A percentile compares a stretch with the other conserved stretches of the same genome.
These are phyloP conservation scores for Dittrichia graveolens DNA, from an alignment of 129 eudicot species.

Conservation along the genomic window DNA sequence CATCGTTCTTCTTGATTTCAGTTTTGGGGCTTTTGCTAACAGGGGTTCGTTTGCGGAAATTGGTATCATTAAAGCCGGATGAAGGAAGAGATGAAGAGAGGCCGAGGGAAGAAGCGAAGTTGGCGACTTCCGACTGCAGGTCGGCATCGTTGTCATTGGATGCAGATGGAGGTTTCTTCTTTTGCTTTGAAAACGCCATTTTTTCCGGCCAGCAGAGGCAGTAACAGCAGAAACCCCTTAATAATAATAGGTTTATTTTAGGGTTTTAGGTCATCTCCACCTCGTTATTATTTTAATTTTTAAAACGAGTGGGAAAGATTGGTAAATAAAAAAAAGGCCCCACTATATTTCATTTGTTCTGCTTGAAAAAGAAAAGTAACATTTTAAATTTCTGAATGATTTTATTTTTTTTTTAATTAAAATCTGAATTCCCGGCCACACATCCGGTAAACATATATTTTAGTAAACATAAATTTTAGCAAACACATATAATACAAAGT, in stretches of 20 bases:
- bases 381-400: too few relatives aligned
- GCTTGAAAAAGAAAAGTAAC: too few relatives aligned
- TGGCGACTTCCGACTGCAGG: constrained; percentile 65
- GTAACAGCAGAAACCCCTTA: background rate
- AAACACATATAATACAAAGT: too few relatives aligned
- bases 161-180: constrained; percentile 31
- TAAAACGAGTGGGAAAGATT: too few relatives aligned
- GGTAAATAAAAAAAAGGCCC: too few relatives aligned
- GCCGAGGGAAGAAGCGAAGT: constrained; percentile 87
- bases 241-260: background rate
- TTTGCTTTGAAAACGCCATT: constrained; percentile 47
- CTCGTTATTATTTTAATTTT: too few relatives aligned
- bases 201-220: constrained; percentile 23
- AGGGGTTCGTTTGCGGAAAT: constrained; percentile 63
- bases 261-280: constrained; percentile 30
- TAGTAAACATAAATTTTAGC: too few relatives aligned
- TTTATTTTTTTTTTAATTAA: too few relatives aligned
- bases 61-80: constrained; percentile 74
- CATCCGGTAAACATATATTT: too few relatives aligned
- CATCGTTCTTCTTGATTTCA: constrained; percentile 11
- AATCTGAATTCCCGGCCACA: too few relatives aligned
- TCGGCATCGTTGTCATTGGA: constrained; percentile 38
- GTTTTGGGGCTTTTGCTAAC: constrained; percentile 24
- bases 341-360: too few relatives aligned
- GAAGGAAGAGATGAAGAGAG: constrained; percentile 59